Evolutionary conservation across 2,329 filamentous ascomycete genomes (phyloP), one percentile per base, ranked within the genome.

Genomic region (Alternaria sp.): DNA sequence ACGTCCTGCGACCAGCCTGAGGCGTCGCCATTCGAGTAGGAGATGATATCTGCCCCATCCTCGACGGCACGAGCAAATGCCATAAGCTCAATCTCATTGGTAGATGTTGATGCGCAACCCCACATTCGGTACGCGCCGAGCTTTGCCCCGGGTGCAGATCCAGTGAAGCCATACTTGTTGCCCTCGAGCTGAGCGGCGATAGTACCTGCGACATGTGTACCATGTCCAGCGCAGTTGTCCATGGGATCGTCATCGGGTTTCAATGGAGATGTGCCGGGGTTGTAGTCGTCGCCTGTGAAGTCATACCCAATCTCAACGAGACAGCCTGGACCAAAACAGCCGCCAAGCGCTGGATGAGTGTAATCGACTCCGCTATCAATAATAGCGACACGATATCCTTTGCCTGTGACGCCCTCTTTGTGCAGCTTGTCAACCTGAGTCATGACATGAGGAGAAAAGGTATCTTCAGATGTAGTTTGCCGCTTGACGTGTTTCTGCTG

Each of bases 141-240:
- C n/a, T 63, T 68, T 30, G 54, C 62, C 6, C 59, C 64, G 25
- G 71, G 70, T 34, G 71, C 69, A 25, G 67, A 63, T 22, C 71
- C 64, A 1, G 57, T 67, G 28, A 71, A 70, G 38, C 64, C 63
- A 28, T 60, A 51, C 43, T 41, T 10, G 28, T 59, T 56, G 36
- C 62, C 74, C 69, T 87, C 79, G 81, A 46, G 72, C 71, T 88
- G 85, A 1, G 87, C 87, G 2, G 86, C 88, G 45, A 90, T 83
- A 62, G 87, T 89, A 32, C 89, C 88, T 2, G 87, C 82, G 40
- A 71, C 65, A 25, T 73, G 70, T 0, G 85, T 87, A 30, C 88
- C 87, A 73, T 90, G 87, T 3, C 87, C 87, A 27, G 40, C 52
- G 11, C 12, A 18, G 14, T 30, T 40, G 25, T 52, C 49, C 34